A percentile compares a stretch with the other conserved stretches of the same genome.
These are phyloP conservation scores for Epichloe brachyelytri DNA, from an alignment of 2,329 filamentous ascomycete species.

Conservation along the genomic window DNA sequence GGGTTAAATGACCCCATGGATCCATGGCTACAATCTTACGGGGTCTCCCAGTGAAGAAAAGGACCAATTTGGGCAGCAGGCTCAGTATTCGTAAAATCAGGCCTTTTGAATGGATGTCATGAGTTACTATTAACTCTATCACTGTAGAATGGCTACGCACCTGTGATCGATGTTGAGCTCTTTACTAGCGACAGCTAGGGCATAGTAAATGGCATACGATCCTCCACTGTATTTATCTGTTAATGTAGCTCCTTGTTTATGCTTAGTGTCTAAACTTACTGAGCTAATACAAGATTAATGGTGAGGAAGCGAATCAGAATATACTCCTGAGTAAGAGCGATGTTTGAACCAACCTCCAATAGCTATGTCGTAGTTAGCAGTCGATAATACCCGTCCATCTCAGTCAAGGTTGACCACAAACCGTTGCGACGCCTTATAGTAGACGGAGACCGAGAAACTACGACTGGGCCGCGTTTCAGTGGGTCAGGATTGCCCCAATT, in stretches of 20 bases:
- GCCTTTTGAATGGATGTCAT: constrained; percentile 20
- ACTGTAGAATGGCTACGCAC: constrained; percentile 17
- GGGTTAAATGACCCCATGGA: constrained; percentile 76
- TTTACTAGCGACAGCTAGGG: constrained; percentile 81
- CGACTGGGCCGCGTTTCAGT: constrained; percentile 66
- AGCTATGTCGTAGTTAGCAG: constrained; percentile 21
- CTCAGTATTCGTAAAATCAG: constrained; percentile 65
- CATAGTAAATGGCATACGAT: constrained; percentile 93
- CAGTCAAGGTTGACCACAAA: constrained; percentile 24
- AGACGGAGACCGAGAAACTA: constrained; percentile 63
- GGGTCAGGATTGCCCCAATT: constrained; percentile 76
- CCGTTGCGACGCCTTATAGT: constrained; percentile 75
- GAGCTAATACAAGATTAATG: constrained; percentile 16
- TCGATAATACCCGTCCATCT: neutral
- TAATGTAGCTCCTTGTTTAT: neutral
- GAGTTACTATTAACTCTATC: constrained; percentile 6
- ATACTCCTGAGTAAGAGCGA: neutral
- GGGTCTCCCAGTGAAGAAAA: constrained; percentile 77
- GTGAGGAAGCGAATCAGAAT: neutral
- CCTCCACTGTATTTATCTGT: constrained; percentile 42
- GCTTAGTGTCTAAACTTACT: constrained; percentile 14
- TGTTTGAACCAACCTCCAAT: constrained; percentile 38
- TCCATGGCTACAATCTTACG: constrained; percentile 98
- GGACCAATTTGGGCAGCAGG: constrained; percentile 82
- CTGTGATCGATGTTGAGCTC: constrained; percentile 73